Evolutionary conservation across 768 basidiomycete genomes (phyloP).

Genomic region (Hygrocybe coccinea): DNA sequence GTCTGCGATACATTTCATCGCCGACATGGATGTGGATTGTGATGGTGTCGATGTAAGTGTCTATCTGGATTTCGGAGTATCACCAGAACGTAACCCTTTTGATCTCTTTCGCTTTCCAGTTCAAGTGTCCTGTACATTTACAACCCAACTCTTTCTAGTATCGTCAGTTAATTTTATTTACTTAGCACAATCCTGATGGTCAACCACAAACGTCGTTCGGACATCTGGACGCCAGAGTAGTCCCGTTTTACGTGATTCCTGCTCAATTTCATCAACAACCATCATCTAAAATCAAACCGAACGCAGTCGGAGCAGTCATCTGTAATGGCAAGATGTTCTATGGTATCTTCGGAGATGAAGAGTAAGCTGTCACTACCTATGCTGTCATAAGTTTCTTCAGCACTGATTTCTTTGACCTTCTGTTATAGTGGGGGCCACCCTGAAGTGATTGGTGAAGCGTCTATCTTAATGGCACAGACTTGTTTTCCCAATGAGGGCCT

Average conservation of each 20-base stretch:
- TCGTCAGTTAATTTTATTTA: background rate
- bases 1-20: conserved; percentile 20
- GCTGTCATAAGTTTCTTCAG: background rate
- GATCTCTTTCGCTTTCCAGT: conserved; percentile 1
- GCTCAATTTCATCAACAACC: conserved; percentile 14
- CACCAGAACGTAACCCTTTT: background rate
- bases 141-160: background rate
- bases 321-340: conserved; percentile 26
- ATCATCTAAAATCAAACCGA: conserved; percentile 10
- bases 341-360: conserved; percentile 23
- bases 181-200: conserved; percentile 19
- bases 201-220: conserved; percentile 22
- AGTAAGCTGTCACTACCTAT: conserved; percentile 19
- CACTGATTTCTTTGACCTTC: background rate
- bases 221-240: conserved; percentile 19
- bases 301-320: conserved; percentile 24
- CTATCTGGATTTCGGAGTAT: background rate
- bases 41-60: conserved; percentile 20
- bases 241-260: conserved; percentile 23
- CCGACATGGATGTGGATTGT: conserved; percentile 26
- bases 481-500: conserved; percentile 21
- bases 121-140: conserved; percentile 9
- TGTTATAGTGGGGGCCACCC: conserved; percentile 19
- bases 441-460: conserved; percentile 25
- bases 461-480: conserved; percentile 21